A percentile compares a stretch with the other conserved stretches of the same genome.
These are phyloP conservation scores for Aspergillus sparsus DNA, from an alignment of 495 filamentous ascomycete species.

Conservation along the genomic window DNA sequence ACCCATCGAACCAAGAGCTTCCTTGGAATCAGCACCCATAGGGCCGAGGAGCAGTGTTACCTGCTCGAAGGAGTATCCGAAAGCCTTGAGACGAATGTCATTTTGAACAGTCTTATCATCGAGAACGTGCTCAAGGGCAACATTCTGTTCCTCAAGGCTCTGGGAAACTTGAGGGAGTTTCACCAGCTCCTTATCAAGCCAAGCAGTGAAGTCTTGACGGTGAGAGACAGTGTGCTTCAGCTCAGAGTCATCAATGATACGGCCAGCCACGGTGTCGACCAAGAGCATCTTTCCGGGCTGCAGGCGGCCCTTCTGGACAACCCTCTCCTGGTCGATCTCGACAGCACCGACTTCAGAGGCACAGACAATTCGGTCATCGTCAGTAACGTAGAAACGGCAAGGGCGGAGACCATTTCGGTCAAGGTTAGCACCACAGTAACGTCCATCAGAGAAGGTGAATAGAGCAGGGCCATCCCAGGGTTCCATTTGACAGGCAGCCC, in stretches of 20 bases:
- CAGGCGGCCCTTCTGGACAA: constrained; percentile 92
- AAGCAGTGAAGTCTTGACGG: constrained; percentile 82
- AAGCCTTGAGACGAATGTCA: constrained; percentile 81
- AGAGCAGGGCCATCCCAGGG: constrained; percentile 98
- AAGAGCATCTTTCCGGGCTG: constrained; percentile 97
- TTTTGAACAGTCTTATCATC: constrained; percentile 77
- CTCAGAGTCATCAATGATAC: constrained; percentile 94
- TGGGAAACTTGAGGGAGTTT: constrained; percentile 74
- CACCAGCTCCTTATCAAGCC: constrained; percentile 86
- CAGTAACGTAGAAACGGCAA: constrained; percentile 97
- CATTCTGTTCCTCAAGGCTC: constrained; percentile 55
- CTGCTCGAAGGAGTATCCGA: constrained; percentile 97
- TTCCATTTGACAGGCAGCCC: constrained; percentile 99
- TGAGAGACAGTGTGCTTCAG: constrained; percentile 86
- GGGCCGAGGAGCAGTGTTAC: constrained; percentile 90
- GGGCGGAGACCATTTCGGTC: constrained; percentile 96
- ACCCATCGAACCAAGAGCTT: constrained; percentile 99
- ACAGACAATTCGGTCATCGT: constrained; percentile 98
- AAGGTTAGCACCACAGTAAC: constrained; percentile 98
- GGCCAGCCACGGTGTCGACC: constrained; percentile 91
- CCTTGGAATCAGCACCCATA: constrained; percentile 98
- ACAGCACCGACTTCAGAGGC: constrained; percentile 98
- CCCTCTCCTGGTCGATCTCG: constrained; percentile 81
- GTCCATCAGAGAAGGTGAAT: constrained; percentile 96
- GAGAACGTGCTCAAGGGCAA: constrained; percentile 65